Percentiles rank a stretch among this genome's conserved stretches.
Conservation (phyloP, 768 basidiomycete genomes). For the Candolleomyces eurysporus region DNA sequence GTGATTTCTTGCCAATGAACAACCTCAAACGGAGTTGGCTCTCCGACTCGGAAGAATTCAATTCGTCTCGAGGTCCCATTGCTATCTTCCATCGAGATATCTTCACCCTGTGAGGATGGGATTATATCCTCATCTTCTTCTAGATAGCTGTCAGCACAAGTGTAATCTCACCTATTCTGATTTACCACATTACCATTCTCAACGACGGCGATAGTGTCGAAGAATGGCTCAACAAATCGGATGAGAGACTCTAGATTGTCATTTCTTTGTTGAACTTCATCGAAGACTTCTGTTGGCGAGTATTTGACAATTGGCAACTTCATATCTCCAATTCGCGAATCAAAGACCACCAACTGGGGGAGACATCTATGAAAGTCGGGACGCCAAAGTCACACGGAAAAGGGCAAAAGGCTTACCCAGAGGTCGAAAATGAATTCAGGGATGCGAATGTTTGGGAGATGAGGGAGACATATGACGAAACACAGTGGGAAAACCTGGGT, state of each 20-base stretch:
- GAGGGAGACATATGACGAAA: constrained; percentile 53
- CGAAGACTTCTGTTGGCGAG: constrained; percentile 18
- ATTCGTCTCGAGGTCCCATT: background rate
- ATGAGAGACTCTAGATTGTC: constrained; percentile 30
- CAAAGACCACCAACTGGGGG: constrained; percentile 51
- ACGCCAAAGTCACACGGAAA: constrained; percentile 13
- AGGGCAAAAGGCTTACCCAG: constrained; percentile 17
- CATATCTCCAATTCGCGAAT: constrained; percentile 52
- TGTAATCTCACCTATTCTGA: background rate
- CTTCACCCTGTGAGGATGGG: constrained; percentile 9
- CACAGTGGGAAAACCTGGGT: constrained; percentile 15
- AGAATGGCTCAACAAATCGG: constrained; percentile 49
- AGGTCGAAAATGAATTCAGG: constrained; percentile 24
- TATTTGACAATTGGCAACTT: constrained; percentile 45
- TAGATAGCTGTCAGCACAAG: background rate
- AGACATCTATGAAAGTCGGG: constrained; percentile 10
- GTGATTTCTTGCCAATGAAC: constrained; percentile 1
- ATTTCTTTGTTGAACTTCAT: background rate
- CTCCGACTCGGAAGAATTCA: background rate
- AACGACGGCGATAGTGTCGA: constrained; percentile 48
- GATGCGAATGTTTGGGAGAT: constrained; percentile 44
- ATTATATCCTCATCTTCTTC: constrained; percentile 5
- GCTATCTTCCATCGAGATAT: background rate
- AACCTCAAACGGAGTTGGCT: background rate
- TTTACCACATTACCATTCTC: constrained; percentile 34